Conservation (phyloP, 106 monocot genomes). For the Apostasia shenzhenica region DNA sequence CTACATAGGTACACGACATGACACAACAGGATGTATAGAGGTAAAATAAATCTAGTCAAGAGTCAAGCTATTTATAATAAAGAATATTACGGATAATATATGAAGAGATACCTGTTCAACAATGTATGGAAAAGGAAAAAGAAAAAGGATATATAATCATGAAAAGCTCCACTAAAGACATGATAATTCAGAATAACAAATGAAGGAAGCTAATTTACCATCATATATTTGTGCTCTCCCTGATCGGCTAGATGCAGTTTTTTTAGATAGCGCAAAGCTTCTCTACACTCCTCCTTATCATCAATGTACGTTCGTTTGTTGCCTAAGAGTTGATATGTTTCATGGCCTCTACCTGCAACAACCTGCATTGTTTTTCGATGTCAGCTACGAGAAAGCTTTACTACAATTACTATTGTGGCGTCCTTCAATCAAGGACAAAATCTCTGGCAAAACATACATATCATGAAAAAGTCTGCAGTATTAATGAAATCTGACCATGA, state of each 20-base stretch:
- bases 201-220: conserved; percentile 1
- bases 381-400: no score
- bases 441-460: no score
- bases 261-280: conserved; percentile 11
- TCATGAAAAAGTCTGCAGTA: no score
- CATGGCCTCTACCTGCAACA: conserved; percentile 24
- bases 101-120: not conserved
- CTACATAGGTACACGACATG: no score
- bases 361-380: not conserved
- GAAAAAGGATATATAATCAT: not conserved
- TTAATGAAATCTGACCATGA: no score
- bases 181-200: not conserved
- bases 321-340: conserved; percentile 16
- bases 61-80: not conserved
- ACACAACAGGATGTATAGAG: no score
- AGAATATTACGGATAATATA: not conserved
- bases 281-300: conserved; percentile 17
- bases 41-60: not conserved
- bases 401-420: no score
- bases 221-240: not conserved
- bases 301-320: conserved; percentile 11
- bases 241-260: conserved; percentile 10
- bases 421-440: no score
- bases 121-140: not conserved
- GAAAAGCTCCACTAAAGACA: not conserved